Conservation (phyloP, 1,284 basidiomycete genomes). For the Cryptococcus deneoformans region DNA sequence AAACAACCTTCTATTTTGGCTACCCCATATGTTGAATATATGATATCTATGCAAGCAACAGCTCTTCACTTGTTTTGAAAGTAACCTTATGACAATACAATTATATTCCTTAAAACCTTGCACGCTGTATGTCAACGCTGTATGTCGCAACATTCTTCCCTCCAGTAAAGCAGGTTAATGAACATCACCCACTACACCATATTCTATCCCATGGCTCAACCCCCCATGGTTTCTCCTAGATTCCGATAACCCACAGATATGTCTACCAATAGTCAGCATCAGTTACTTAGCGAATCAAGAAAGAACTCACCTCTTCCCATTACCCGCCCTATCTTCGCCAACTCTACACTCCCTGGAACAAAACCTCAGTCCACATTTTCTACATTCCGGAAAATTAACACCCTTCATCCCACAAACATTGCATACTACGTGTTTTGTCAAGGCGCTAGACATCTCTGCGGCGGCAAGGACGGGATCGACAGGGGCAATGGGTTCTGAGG, state of each 20-base stretch:
- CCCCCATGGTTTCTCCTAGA: constrained; percentile 7
- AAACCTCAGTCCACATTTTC: constrained; percentile 42
- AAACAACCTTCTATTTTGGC: no score
- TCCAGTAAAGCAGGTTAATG: no score
- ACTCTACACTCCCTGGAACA: constrained; percentile 43
- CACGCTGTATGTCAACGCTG: no score
- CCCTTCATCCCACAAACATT: constrained; percentile 37
- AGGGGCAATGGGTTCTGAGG: constrained; percentile 14
- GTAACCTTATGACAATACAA: no score
- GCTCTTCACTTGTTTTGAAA: no score
- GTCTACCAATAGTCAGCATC: constrained; percentile 12
- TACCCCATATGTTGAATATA: no score
- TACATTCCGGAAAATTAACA: constrained; percentile 45
- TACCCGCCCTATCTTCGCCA: constrained; percentile 32
- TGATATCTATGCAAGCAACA: no score
- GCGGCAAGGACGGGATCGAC: constrained; percentile 42
- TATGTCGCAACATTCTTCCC: no score
- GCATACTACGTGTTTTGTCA: constrained; percentile 43
- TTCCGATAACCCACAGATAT: constrained; percentile 39
- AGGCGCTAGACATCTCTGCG: constrained; percentile 32
- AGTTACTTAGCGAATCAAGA: background rate
- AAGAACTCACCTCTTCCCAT: constrained; percentile 36
- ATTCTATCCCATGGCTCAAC: no score
- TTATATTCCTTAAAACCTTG: no score
- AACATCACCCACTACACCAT: no score